Conservation (phyloP, 345 rosid species). For the Acer negundo region DNA sequence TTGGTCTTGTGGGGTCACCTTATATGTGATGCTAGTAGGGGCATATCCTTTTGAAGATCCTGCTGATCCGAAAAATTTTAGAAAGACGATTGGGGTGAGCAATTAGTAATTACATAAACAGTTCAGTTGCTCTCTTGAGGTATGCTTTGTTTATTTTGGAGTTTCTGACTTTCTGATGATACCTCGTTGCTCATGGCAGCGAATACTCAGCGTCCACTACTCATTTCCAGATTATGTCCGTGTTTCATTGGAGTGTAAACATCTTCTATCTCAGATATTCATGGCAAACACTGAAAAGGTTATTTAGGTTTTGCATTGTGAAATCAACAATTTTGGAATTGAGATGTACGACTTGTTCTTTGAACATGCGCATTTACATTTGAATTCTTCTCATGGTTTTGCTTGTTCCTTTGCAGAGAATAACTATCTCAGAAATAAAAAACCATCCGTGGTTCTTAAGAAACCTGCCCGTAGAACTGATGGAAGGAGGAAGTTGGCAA, state of each 20-base stretch:
- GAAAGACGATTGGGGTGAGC: constrained; percentile 47
- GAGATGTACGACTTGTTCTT: too few relatives aligned
- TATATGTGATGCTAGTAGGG: constrained; percentile 65
- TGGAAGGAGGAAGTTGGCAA: constrained; percentile 60
- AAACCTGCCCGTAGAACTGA: constrained; percentile 62
- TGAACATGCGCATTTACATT: neutral
- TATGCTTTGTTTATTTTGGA: neutral
- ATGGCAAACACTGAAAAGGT: constrained; percentile 64
- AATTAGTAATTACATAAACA: constrained; percentile 13
- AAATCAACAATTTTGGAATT: neutral
- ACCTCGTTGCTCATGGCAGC: constrained; percentile 23
- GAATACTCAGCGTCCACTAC: constrained; percentile 54
- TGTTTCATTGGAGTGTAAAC: constrained; percentile 57
- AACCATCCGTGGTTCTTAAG: constrained; percentile 70
- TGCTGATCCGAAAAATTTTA: constrained; percentile 53
- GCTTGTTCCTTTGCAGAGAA: constrained; percentile 30
- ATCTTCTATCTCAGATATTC: constrained; percentile 62
- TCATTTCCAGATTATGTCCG: constrained; percentile 62
- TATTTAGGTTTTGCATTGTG: neutral
- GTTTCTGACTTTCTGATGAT: neutral
- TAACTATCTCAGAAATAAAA: constrained; percentile 43
- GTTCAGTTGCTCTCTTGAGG: neutral
- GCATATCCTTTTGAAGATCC: constrained; percentile 69
- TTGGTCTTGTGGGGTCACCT: constrained; percentile 68
- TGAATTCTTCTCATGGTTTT: neutral